These are phyloP conservation scores for Lumnitzera littorea DNA, from an alignment of 345 rosid species.

Conservation along the genomic window DNA sequence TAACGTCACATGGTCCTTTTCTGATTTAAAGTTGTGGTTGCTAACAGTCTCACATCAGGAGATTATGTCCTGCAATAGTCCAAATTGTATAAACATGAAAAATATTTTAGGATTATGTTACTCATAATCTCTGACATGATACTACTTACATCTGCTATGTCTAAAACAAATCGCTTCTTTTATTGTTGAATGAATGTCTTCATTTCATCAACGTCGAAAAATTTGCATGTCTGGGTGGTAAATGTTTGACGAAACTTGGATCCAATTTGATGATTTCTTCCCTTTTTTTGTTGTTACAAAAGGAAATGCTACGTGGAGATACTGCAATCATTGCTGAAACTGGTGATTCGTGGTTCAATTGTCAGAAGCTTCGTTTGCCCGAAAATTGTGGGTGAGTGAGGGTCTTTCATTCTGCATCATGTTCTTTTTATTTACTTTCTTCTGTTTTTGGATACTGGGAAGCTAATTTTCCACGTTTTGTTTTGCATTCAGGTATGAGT, in stretches of 20 bases:
- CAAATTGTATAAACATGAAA: no score
- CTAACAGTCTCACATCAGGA: no score
- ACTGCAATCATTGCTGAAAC: constrained; percentile 67
- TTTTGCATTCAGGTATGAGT: constrained; percentile 42
- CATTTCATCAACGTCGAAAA: no score
- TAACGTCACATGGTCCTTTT: background rate
- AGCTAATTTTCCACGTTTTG: constrained; percentile 2
- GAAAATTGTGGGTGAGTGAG: constrained; percentile 57
- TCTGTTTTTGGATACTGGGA: background rate
- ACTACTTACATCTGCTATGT: no score
- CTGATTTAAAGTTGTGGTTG: background rate
- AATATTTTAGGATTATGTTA: no score
- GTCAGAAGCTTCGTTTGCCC: constrained; percentile 68
- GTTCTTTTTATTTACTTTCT: background rate
- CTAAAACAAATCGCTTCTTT: no score
- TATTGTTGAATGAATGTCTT: no score
- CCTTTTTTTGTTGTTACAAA: constrained; percentile 4
- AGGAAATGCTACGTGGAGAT: constrained; percentile 47
- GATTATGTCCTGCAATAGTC: no score
- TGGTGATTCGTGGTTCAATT: constrained; percentile 80
- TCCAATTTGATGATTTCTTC: no score
- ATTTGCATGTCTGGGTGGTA: no score
- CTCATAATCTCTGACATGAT: no score
- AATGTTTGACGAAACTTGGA: no score
- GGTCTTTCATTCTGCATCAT: background rate